Evolutionary conservation across 139 green algal genomes (phyloP), one percentile per base, ranked within the genome.

Genomic region (Prasinococcaceae sp.): DNA sequence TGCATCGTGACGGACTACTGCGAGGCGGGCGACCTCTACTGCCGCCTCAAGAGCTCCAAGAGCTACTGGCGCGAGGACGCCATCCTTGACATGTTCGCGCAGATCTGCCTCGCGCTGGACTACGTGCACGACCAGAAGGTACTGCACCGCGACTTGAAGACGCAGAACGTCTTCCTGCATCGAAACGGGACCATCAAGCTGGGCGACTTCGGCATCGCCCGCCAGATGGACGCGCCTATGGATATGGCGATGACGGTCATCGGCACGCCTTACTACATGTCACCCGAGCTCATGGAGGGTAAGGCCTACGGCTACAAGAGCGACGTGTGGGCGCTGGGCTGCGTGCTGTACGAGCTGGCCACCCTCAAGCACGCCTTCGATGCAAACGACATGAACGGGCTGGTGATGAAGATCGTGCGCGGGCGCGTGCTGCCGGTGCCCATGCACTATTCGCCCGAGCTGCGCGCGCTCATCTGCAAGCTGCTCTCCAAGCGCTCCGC

Each of bases 341-440:
- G 79, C 52, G 56, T 88, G 36, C 62, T 88, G 47, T 88, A 88
- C 55, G 79, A 88, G 67, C 55, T 84, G 43, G 51, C 63, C 9
- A 73, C 58, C 0, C 32, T 76, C 24, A 65, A 69, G 43, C 77
- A 82, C 41, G 70, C 77, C 0, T 85, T 88, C 56, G 77, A 83
- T 53, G 80, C 70, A 8, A 58, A 72, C 32, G 74, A 71, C 60
- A 35, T 65, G 28, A 53, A 53, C 30, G 26, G 29, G 24, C 57
- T 65, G 3, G 39, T 65, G 4, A 28, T 65, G n/a, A 58, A 58
- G 36, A 65, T 65, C 47, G 29, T 65, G 9, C 32, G 38, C 12
- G 57, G 47, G 20, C 52, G 52, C 37, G 30, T 47, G 14, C 55
- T 30, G n/a, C 67, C 67, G 23, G 60, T 70, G 2, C 58, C 68